These are phyloP conservation scores for Copromyces sp. DNA, from an alignment of 495 filamentous ascomycete genomes.

Conservation along the genomic window DNA sequence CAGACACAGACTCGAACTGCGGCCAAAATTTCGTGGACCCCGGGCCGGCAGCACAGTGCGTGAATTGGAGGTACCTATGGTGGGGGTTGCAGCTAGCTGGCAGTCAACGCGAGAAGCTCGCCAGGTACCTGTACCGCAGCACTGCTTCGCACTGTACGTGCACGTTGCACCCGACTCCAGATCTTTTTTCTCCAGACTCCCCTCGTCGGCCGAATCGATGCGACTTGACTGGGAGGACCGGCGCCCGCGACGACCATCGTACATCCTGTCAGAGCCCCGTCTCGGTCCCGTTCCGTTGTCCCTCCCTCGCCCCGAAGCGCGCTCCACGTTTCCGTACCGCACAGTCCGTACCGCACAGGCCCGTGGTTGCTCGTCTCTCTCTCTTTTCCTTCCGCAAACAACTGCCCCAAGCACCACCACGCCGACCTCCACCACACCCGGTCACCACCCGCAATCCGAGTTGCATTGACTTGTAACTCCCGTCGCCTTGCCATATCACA, in stretches of 20 bases:
- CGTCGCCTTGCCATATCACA: neutral
- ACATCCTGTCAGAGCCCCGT: neutral
- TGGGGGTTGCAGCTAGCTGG: neutral
- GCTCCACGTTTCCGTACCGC: neutral
- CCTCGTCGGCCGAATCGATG: neutral
- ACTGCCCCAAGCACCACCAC: neutral
- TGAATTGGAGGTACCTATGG: neutral
- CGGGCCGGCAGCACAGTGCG: slow-evolving; percentile 6
- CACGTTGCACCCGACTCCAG: slow-evolving; percentile 10
- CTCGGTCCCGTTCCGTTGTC: neutral
- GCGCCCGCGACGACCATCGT: neutral
- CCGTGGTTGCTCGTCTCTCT: neutral
- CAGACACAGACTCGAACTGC: neutral
- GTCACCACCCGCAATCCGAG: neutral
- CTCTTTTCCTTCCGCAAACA: neutral
- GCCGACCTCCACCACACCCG: neutral
- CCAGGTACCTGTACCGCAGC: neutral
- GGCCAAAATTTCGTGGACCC: slow-evolving; percentile 11
- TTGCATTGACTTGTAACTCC: slow-evolving; percentile 5
- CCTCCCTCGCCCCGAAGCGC: neutral
- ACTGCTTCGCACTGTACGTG: slow-evolving; percentile 7
- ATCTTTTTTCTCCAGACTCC: slow-evolving; percentile 18
- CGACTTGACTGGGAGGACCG: neutral
- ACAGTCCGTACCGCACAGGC: neutral
- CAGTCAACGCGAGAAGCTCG: neutral